Evolutionary conservation across 1,139 yeast genomes (phyloP), one percentile per base, ranked within the genome.

Genomic region (Komagataea norvegica): DNA sequence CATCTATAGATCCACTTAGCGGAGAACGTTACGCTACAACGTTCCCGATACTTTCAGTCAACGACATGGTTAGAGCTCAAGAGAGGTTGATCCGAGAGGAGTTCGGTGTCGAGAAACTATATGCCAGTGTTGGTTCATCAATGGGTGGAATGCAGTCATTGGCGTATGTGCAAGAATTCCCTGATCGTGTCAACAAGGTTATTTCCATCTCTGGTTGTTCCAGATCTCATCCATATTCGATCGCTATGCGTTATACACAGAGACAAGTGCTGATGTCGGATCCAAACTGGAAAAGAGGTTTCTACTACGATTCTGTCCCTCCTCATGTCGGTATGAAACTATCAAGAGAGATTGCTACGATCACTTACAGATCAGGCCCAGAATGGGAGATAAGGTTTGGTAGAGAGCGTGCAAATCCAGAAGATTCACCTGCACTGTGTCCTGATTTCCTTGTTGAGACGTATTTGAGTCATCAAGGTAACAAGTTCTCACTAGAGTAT

Each of bases 141-240:
- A 86, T 88, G 95, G 97, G 97, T 21, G 97, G 96, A 15, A 87
- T 88, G 96, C 96, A 88, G 62, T 80, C 91, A 9, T 68, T 88
- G 41, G 95, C 96, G 0, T 86, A 79, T 58, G 95, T 87, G 0
- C 74, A 79, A 59, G 94, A 84, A 55, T 88, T 82, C 55, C 87
- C 95, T 1, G 79, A 80, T 29, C 74, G 71, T 43, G 96, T 88
- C 5, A 72, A 70, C 7, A 77, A 81, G 40, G 71, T 88, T 5
- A 75, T 87, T 1, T 74, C 87, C 9, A 84, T 88, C 23, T 80
- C 93, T 33, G 96, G 95, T 4, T 88, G 96, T 65, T 95, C 96
- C 3, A 70, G 94, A 51, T 85, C 95, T 1, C 96, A 88, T 58
- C 97, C 97, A 2, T 84, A 85, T 49, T 85, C 95, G 3, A 86